Conservation (phyloP, 306 rosid species). For the Trichosanthes cucumerina region DNA sequence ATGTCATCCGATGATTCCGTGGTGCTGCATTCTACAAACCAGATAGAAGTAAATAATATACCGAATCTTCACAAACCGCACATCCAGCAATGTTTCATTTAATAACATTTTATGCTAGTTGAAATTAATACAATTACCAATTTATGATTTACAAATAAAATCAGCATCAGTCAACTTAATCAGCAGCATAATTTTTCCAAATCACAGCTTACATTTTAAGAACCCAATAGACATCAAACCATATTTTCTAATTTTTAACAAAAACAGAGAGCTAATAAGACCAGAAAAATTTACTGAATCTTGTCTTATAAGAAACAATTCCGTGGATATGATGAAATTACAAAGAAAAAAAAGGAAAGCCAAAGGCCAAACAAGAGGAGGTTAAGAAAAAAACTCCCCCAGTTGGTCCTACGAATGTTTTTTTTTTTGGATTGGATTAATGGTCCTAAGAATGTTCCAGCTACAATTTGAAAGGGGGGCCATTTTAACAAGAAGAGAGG, state of each 20-base stretch:
- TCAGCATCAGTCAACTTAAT: background rate
- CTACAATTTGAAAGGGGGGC: background rate
- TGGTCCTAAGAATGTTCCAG: background rate
- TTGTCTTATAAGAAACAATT: background rate
- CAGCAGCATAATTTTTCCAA: background rate
- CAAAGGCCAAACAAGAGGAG: background rate
- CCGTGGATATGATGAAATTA: background rate
- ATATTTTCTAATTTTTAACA: background rate
- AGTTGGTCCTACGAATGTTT: background rate
- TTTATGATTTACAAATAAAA: background rate
- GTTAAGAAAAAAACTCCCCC: background rate
- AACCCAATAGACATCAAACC: background rate
- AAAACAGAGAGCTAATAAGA: background rate
- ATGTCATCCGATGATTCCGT: constrained; percentile 88
- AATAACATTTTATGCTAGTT: background rate
- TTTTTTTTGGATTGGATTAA: too few species aligned
- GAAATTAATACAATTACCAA: background rate
- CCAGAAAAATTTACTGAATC: background rate
- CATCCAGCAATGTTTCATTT: background rate
- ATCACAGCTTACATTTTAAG: background rate
- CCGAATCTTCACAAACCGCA: background rate
- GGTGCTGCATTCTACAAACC: constrained; percentile 77
- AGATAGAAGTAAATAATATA: background rate
- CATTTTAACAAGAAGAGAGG: background rate
- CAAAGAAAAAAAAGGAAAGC: background rate